Evolutionary conservation across 2,329 filamentous ascomycete species (phyloP), one percentile per base, ranked within the genome.

Genomic region (Curvularia sp.): DNA sequence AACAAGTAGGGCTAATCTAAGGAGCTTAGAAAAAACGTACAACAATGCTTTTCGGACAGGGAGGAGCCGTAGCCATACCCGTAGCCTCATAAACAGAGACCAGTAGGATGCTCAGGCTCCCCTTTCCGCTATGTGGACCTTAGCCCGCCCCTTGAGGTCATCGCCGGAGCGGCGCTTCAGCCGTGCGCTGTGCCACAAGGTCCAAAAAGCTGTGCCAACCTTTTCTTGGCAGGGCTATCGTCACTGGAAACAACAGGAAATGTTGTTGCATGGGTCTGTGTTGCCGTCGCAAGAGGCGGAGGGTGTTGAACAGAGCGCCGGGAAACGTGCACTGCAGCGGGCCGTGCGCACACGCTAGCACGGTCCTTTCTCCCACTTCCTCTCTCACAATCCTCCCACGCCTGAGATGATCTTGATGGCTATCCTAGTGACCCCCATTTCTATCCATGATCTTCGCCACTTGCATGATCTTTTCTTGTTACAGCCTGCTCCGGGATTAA

Each of bases 311-410:
- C 34, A 49, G 36, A 49, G 50, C 47, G 58, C 41, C 47, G 49
- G 51, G 49, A 50, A 46, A 54, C 45, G 45, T 57, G 55, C 55
- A 39, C 45, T 25, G 45, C 43, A 43, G 23, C 43, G 42, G 49
- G n/a, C 41, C 38, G 51, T 58, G 57, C 43, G 18, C 27, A 13
- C 19, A 38, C 51, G 55, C 59, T 59, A 61, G 49, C 56, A 59
- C 46, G 32, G 53, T 28, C 51, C 36, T 42, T n/a, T 27, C 49
- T 46, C 27, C 43, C 25, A 30, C 27, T 46, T 36, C 13, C 32
- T n/a, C 30, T 34, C 7, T 19, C 45, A 34, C 38, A 32, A 46
- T 42, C 30, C 43, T 50, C 49, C 39, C 53, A 49, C 52, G 49
- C 38, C 50, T 56, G 56, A 56, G 49, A 50, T 28, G 18, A 51